Base-by-base conservation (phyloP, 176 grass and related monocot species). In the Juncus effusus region DNA sequence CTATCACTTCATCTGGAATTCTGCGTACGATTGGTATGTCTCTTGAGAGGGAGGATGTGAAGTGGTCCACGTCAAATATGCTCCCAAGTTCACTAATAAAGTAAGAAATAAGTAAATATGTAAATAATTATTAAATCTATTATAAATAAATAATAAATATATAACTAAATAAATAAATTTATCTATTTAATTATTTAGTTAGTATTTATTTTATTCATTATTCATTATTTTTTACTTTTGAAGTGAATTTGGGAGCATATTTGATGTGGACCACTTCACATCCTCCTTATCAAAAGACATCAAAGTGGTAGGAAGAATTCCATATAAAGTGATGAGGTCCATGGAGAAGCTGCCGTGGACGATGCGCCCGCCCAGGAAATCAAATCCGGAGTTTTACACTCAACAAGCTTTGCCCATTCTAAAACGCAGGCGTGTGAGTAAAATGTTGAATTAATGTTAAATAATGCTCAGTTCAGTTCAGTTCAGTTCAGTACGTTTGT, bases 331-430 rank as follows among this genome's bases (percentile, higher is more conserved):
- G 42, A 92, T 97, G 94, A 65, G 69, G 57, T 92, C 85, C 19
- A 92, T 97, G 93, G 85, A 97, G 62, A 97, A 89, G 80, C 85
- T 85, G 13, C 94, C 88, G 13, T 97, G 87, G 79, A 97, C 94
- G 15, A 92, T 97, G 93, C 82, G 94, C 0, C 77, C 85, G 39
- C 94, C 94, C 70, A 85, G 94, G 59, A 97, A 91, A 86, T 97
- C 93, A n/a, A 66, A 78, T 83, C 85, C 88, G 40, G 80, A 89
- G 56, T 97, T 81, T 89, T 97, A 97, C 60, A 59, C 84, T 35
- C 54, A 79, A 54, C 82, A 97, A 92, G 93, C 88, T 36, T 74
- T 97, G 60, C 93, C 88, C n/a, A 86, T 97, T 68, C 77, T 97
- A 47, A 83, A 83, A 45, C 82, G 85, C 78, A 89, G 93, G 64